Base-by-base conservation (phyloP, 2,329 filamentous ascomycete species). In the Aspergillus piperis region DNA sequence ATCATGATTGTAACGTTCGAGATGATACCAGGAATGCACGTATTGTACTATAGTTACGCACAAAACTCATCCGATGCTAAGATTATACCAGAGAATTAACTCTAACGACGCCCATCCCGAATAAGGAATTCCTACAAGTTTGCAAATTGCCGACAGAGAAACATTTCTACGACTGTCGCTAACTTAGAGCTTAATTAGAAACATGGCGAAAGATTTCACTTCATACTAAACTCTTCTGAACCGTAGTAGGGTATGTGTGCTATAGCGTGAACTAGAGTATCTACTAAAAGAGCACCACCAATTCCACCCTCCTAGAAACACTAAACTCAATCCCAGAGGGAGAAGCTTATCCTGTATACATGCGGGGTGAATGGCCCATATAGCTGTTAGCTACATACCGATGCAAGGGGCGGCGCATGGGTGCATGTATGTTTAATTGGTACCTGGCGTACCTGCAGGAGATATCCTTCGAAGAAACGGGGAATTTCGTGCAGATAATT, bases 381-480 rank as follows among this genome's bases (percentile, higher is more conserved):
- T 49, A 49, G 21, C 11, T 36, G 15, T 1, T 32, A 32, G 30
- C 25, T 27, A 27, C 27, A 36, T 36, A 36, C 11, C 25, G 8
- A 50, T 50, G 47, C 25, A 50, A 50, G 47, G 47, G 47, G 47
- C 10, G 47, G 23, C 47, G 8, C 47, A 50, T 50, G 21, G 47
- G 27, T 50, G 32, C 52, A 54, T 54, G 52, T 42, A 54, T 54
- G 52, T 54, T 23, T 44, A 30, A 54, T 54, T 41, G 21, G 38
- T 30, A 54, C 52, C 52, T 42, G 52, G 23, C 36, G n/a, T 42
- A 15, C 17, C 52, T 54, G 52, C 52, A 54, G 52, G 52, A 42
- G 38, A 3, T 54, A 54, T 27, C 36, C 36, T 49, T 49, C 44
- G 44, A 49, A 36, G 15, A 49, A 41, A 41, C 51, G 52, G 52